Conservation (phyloP, 352 stramenopile species). For the Phytophthora palmivora region DNA sequence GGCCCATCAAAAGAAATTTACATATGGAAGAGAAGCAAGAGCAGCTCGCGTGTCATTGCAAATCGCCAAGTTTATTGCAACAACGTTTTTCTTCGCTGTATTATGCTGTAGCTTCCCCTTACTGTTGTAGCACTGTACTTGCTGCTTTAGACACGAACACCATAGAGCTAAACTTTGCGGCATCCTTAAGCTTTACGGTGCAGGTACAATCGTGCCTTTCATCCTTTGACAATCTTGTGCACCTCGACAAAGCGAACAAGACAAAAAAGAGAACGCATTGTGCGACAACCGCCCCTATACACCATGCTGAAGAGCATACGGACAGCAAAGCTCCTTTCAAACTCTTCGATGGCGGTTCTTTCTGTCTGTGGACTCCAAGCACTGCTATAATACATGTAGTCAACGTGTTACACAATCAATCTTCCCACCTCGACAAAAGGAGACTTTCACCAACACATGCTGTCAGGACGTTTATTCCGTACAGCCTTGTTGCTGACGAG, state of each 20-base stretch:
- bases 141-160: conserved; percentile 8
- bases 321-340: conserved; percentile 25
- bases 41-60: not conserved
- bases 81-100: too few species aligned
- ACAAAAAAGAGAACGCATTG: too few species aligned
- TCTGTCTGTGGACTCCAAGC: conserved; percentile 12
- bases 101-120: too few species aligned
- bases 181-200: conserved; percentile 10
- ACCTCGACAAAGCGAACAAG: conserved; percentile 11
- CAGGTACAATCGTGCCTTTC: conserved; percentile 16
- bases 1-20: conserved; percentile 12
- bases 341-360: conserved; percentile 13
- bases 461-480: too few species aligned
- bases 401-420: conserved; percentile 21
- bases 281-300: not conserved
- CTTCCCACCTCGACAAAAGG: conserved; percentile 18
- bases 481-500: too few species aligned
- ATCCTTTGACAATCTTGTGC: conserved; percentile 7
- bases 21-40: conserved; percentile 17
- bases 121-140: too few species aligned
- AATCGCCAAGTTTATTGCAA: not conserved
- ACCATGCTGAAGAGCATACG: too few species aligned
- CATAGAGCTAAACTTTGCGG: conserved; percentile 4
- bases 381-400: too few species aligned
- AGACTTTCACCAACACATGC: conserved; percentile 14